Conservation (phyloP, 1,284 basidiomycete genomes). For the Chondrostereum purpureum region DNA sequence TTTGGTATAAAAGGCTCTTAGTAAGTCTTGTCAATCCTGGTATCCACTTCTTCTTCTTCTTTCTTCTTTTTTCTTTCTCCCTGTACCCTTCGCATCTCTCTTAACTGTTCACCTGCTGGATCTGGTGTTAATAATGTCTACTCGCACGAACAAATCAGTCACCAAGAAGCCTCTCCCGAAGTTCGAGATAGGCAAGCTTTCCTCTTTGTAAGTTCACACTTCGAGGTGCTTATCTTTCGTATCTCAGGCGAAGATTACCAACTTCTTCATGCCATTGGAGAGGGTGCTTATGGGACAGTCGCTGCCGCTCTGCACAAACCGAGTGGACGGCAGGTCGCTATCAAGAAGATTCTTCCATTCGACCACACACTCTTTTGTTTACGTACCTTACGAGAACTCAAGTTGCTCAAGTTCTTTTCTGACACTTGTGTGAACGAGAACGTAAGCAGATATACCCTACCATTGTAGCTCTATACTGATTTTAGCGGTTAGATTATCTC, state of each 20-base stretch:
- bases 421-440: conserved; percentile 79
- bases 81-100: conserved; percentile 6
- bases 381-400: conserved; percentile 73
- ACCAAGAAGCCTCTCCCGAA: conserved; percentile 50
- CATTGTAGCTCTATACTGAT: neutral
- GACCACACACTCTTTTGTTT: conserved; percentile 78
- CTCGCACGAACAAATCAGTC: conserved; percentile 28
- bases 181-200: conserved; percentile 54
- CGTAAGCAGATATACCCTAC: conserved; percentile 24
- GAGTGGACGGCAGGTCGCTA: conserved; percentile 62
- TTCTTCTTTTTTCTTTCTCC: conserved; percentile 9
- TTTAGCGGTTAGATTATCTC: conserved; percentile 60
- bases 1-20: conserved; percentile 1
- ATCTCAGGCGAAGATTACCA: conserved; percentile 63
- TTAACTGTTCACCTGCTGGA: conserved; percentile 17
- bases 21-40: conserved; percentile 2
- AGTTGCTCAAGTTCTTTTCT: conserved; percentile 80
- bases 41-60: conserved; percentile 11
- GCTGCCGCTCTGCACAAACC: conserved; percentile 63
- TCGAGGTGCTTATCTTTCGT: conserved; percentile 11
- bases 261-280: conserved; percentile 67
- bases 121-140: conserved; percentile 32
- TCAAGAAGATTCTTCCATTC: conserved; percentile 82
- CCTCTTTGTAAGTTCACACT: conserved; percentile 5
- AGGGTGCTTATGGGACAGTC: conserved; percentile 75